Base-by-base conservation (phyloP, 345 rosid species). In the Brassica cretica region DNA sequence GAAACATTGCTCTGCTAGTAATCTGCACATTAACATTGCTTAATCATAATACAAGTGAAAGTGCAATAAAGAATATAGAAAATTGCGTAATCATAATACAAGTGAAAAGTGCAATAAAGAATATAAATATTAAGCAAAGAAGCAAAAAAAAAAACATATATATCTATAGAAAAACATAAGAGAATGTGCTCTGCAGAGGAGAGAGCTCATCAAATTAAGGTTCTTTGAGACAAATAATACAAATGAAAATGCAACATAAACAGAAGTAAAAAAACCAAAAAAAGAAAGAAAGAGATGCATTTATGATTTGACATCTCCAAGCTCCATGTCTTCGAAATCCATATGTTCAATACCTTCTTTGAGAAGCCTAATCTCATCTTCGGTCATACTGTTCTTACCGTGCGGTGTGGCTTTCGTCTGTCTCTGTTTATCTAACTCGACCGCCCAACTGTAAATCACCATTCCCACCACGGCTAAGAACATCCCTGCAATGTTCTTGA, bases 401-500 rank as follows among this genome's bases (percentile, higher is more conserved):
- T 79, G 80, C 11, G 87, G 81, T n/a, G 76, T 46, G 25, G 77
- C 73, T 85, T 86, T 89, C 66, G 78, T 0, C 37, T 80, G 85
- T 1, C 88, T 75, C 68, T 81, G 84, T 84, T 92, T 94, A 53
- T 85, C 98, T n/a, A 81, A 78, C 84, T 94, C 97, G 7, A 91
- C 87, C 0, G 98, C 98, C 97, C 98, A 94, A 66, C 98, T 92
- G 71, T 94, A 94, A 21, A 91, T 88, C 41, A 94, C 82, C 98
- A 94, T 94, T 67, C 98, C 98, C 11, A 86, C 80, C 16, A 94
- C 84, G 14, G 98, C 97, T 56, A 92, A 74, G 35, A 86, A 8
- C 98, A 94, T 94, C 71, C 98, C 98, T 66, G 84, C 82, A 70
- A 94, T 89, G 85, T 89, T 94, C 87, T 94, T 92, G 72, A 91